These are phyloP conservation scores for Vitis amurensis DNA, from an alignment of 164 flowering plant genomes.

Conservation along the genomic window DNA sequence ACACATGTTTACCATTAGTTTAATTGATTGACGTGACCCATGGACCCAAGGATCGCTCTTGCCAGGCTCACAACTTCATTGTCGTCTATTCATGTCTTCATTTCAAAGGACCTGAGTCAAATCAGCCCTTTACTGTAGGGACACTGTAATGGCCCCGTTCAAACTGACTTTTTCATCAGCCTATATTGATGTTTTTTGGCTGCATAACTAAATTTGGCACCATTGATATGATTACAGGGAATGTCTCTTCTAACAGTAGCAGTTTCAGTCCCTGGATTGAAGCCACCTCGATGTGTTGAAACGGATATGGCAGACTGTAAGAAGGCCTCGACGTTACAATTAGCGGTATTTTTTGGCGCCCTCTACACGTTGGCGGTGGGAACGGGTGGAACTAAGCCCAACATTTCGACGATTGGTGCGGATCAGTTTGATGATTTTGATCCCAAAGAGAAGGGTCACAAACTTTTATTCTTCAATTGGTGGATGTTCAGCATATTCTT, in stretches of 20 bases:
- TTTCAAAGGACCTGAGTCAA: no score
- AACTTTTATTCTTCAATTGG: conserved; percentile 85
- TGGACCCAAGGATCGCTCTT: no score
- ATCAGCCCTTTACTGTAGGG: not conserved
- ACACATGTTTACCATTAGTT: no score
- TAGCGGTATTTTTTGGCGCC: conserved; percentile 59
- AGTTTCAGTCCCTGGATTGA: conserved; percentile 51
- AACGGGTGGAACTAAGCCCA: conserved; percentile 84
- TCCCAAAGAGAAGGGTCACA: conserved; percentile 57
- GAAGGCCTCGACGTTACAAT: conserved; percentile 49
- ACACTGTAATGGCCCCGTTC: no score
- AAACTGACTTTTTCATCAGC: no score
- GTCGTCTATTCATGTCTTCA: no score
- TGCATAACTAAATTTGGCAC: no score
- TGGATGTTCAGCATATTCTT: conserved; percentile 76
- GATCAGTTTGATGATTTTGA: conserved; percentile 78
- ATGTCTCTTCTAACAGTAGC: conserved; percentile 55
- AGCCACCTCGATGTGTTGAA: conserved; percentile 46
- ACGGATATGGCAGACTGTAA: conserved; percentile 29
- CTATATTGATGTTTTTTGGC: no score
- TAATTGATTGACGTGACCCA: no score
- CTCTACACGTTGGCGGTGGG: conserved; percentile 68
- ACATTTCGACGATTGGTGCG: conserved; percentile 77
- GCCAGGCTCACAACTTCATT: no score
- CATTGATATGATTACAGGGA: conserved; percentile 32